These are phyloP conservation scores for Microsporum canis DNA, from an alignment of 2,329 filamentous ascomycete genomes.

Conservation along the genomic window DNA sequence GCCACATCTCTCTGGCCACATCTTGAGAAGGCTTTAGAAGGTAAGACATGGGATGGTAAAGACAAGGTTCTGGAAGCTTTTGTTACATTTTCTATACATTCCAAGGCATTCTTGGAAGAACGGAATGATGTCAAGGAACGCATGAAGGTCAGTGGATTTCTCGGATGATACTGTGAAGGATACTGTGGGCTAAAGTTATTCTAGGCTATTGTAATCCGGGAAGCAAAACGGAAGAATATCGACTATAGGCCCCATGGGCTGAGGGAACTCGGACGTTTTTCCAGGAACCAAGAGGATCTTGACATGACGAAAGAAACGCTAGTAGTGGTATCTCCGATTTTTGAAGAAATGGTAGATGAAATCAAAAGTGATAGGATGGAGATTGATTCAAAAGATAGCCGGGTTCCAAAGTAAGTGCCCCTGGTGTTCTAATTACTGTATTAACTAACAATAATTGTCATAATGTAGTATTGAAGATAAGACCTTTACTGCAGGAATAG, in stretches of 20 bases:
- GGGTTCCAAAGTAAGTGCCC: conserved; percentile 24
- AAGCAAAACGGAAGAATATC: conserved; percentile 87
- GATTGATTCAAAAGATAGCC: conserved; percentile 43
- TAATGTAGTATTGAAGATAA: conserved; percentile 20
- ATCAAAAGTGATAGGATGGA: conserved; percentile 55
- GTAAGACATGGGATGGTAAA: conserved; percentile 91
- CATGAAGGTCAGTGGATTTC: conserved; percentile 49
- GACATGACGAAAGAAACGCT: conserved; percentile 59
- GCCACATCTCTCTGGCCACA: conserved; percentile 59
- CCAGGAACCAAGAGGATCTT: conserved; percentile 54
- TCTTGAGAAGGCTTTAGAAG: conserved; percentile 65
- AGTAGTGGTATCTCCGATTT: conserved; percentile 50
- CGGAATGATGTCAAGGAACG: conserved; percentile 48
- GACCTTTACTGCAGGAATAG: conserved; percentile 29
- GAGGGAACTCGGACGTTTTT: conserved; percentile 58
- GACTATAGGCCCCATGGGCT: conserved; percentile 69
- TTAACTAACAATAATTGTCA: conserved; percentile 1
- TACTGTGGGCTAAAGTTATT: background rate
- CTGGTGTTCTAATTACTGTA: background rate
- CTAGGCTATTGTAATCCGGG: conserved; percentile 59
- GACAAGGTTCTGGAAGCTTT: conserved; percentile 72
- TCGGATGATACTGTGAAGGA: background rate
- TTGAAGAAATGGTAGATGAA: conserved; percentile 46
- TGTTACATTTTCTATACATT: conserved; percentile 61
- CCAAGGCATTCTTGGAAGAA: conserved; percentile 48